phyloP scores from a whole-genome alignment of 1,284 basidiomycete genomes.

The Tremellales sp. region DNA sequence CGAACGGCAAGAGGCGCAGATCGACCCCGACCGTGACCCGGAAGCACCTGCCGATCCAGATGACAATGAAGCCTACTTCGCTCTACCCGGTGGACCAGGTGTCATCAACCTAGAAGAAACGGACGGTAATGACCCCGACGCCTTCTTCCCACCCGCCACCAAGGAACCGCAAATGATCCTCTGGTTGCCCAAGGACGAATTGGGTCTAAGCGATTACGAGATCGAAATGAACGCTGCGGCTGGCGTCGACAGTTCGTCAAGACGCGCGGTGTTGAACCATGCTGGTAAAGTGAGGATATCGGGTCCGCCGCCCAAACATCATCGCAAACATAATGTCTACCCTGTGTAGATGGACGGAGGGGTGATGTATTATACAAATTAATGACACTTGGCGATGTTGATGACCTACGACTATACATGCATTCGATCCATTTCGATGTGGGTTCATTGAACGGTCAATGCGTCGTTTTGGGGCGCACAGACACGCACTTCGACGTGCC shows the following conservation, averaged over 20 bases:
- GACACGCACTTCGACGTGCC: too few relatives aligned
- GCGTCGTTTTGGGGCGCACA: too few relatives aligned
- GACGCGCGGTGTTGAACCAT: conserved; percentile 61
- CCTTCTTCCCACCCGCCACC: conserved; percentile 75
- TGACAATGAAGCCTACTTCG: conserved; percentile 32
- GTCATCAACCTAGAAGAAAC: conserved; percentile 14
- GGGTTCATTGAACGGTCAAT: too few relatives aligned
- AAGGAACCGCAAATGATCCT: conserved; percentile 67
- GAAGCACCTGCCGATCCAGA: conserved; percentile 14
- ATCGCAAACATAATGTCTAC: too few relatives aligned
- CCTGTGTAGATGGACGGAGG: too few relatives aligned
- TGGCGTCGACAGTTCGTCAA: conserved; percentile 59
- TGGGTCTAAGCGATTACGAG: conserved; percentile 65
- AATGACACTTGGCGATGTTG: too few relatives aligned
- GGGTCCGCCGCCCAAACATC: conserved; percentile 40
- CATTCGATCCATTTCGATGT: too few relatives aligned
- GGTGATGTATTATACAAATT: too few relatives aligned
- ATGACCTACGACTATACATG: too few relatives aligned
- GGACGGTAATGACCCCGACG: conserved; percentile 35
- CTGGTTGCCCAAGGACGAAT: conserved; percentile 72
- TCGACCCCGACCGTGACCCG: not conserved
- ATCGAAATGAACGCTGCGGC: conserved; percentile 56
- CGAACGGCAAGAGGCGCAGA: not conserved
- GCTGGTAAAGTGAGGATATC: conserved; percentile 63
- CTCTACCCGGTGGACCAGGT: conserved; percentile 41